Conservation (phyloP, 352 stramenopile species). For the Aphanomyces euteiches region DNA sequence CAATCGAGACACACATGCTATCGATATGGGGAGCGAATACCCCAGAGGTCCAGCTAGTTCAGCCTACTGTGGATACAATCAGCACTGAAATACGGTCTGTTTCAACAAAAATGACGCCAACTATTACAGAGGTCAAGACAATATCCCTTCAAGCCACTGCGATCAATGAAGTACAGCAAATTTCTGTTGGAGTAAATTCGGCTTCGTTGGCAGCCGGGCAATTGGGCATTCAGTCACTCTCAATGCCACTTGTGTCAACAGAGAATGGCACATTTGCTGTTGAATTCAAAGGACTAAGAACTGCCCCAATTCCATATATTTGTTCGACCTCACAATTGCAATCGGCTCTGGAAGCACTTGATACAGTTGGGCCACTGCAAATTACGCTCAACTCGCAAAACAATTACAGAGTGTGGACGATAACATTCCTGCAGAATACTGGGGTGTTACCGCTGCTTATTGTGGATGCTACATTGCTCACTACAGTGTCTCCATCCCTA, state of each 20-base stretch:
- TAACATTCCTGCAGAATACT: constrained; percentile 24
- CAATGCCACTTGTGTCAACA: background rate
- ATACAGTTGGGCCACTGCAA: constrained; percentile 15
- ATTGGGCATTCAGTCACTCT: constrained; percentile 17
- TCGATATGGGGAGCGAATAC: constrained; percentile 39
- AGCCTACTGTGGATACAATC: constrained; percentile 10
- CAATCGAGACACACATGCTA: constrained; percentile 55
- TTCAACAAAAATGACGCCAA: constrained; percentile 17
- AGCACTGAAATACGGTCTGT: constrained; percentile 17
- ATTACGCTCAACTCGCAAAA: background rate
- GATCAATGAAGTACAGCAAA: constrained; percentile 26
- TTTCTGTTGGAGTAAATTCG: constrained; percentile 21
- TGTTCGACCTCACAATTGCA: constrained; percentile 14
- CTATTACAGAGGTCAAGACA: constrained; percentile 29
- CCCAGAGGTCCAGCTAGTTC: constrained; percentile 44
- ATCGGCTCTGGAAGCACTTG: constrained; percentile 2
- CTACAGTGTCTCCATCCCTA: background rate
- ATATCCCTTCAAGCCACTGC: constrained; percentile 10
- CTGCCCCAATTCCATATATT: background rate
- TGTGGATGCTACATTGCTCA: background rate
- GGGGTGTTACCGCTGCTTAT: background rate
- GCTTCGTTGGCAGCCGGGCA: background rate
- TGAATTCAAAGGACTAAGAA: constrained; percentile 8
- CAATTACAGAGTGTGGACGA: background rate
- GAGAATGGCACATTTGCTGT: constrained; percentile 12